These are phyloP conservation scores for Botryosphaeria dothidea DNA, from an alignment of 2,329 filamentous ascomycete genomes.

Conservation along the genomic window DNA sequence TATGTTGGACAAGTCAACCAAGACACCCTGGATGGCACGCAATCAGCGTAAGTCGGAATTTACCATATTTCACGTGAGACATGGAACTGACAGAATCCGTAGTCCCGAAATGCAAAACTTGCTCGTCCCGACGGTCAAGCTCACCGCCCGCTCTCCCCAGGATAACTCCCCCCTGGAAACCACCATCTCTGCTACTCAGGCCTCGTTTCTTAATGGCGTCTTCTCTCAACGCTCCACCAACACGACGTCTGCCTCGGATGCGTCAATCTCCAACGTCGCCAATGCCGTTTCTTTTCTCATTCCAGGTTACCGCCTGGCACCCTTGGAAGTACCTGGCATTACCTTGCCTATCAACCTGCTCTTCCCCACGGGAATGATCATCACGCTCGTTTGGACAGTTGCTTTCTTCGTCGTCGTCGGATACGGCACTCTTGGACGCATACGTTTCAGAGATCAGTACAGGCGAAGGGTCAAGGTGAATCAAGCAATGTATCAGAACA, in stretches of 20 bases:
- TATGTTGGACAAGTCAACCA: conserved; percentile 70
- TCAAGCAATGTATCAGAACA: conserved; percentile 1
- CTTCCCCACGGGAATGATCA: conserved; percentile 68
- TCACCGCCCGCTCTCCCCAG: conserved; percentile 57
- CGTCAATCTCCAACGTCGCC: conserved; percentile 44
- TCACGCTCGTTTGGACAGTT: conserved; percentile 64
- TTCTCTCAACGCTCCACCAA: conserved; percentile 62
- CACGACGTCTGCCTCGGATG: conserved; percentile 43
- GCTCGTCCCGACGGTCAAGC: conserved; percentile 67
- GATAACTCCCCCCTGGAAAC: conserved; percentile 58
- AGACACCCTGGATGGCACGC: conserved; percentile 53
- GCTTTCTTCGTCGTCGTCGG: conserved; percentile 58
- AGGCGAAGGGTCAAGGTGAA: conserved; percentile 52
- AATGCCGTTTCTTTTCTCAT: conserved; percentile 57
- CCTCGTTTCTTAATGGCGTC: conserved; percentile 69
- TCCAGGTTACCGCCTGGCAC: conserved; percentile 65
- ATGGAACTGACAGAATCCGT: not conserved
- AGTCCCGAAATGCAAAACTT: conserved; percentile 49
- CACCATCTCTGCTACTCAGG: conserved; percentile 68
- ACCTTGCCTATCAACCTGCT: conserved; percentile 40
- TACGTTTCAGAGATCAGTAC: conserved; percentile 67
- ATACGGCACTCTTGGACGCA: conserved; percentile 66
- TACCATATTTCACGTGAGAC: not conserved
- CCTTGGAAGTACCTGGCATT: conserved; percentile 7
- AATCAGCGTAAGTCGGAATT: conserved; percentile 59